These are phyloP conservation scores for Boletus semigastroideus DNA, from an alignment of 1,284 basidiomycete genomes.

Conservation along the genomic window DNA sequence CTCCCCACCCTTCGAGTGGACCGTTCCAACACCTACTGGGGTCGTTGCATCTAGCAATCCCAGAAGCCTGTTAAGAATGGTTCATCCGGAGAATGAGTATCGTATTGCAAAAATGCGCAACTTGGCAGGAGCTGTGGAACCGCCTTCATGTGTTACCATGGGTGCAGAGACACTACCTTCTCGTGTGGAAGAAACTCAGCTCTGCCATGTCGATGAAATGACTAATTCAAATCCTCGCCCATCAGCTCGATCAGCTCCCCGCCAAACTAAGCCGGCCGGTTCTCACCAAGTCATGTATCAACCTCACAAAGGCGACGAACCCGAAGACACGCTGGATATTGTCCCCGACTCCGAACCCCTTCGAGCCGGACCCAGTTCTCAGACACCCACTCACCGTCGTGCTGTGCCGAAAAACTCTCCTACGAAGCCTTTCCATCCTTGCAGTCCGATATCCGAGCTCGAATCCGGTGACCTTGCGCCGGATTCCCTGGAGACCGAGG, in stretches of 20 bases:
- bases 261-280: background rate
- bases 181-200: slow-evolving; percentile 18
- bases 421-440: slow-evolving; percentile 18
- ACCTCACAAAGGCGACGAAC: slow-evolving; percentile 8
- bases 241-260: slow-evolving; percentile 1
- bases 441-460: slow-evolving; percentile 27
- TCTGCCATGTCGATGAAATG: slow-evolving; percentile 1
- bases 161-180: slow-evolving; percentile 26
- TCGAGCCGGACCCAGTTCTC: slow-evolving; percentile 14
- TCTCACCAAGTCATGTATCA: slow-evolving; percentile 1
- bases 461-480: slow-evolving; percentile 31
- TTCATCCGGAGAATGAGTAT: slow-evolving; percentile 33
- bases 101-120: slow-evolving; percentile 29
- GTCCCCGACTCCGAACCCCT: slow-evolving; percentile 60
- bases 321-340: slow-evolving; percentile 38
- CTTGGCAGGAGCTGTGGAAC: slow-evolving; percentile 22
- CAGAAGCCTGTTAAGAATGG: slow-evolving; percentile 32
- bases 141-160: slow-evolving; percentile 12
- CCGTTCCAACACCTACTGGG: slow-evolving; percentile 16
- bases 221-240: background rate
- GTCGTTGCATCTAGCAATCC: slow-evolving; percentile 29
- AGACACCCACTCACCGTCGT: slow-evolving; percentile 7
- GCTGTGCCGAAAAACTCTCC: slow-evolving; percentile 10
- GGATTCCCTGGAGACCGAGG: slow-evolving; percentile 34
- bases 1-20: slow-evolving; percentile 29